A percentile compares a stretch with the other conserved stretches of the same genome.
Conservation (phyloP, 257 asterid species). For the Petunia axillaris region DNA sequence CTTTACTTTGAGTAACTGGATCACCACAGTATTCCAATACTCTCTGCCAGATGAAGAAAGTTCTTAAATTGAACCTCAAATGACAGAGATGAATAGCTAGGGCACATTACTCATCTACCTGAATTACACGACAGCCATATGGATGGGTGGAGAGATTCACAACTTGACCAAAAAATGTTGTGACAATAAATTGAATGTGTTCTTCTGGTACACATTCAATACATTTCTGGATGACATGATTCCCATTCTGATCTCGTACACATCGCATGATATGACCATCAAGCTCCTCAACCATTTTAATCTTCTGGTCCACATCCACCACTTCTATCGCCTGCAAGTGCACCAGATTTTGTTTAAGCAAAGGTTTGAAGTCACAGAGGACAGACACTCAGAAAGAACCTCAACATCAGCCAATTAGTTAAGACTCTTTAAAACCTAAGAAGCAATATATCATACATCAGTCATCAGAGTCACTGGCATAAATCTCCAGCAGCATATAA, state of each 20-base stretch:
- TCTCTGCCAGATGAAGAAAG: conserved; percentile 46
- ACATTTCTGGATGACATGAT: conserved; percentile 79
- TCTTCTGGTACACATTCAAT: conserved; percentile 63
- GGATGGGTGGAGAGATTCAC: conserved; percentile 77
- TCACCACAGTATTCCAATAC: conserved; percentile 65
- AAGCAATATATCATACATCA: not conserved
- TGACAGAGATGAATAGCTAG: conserved; percentile 8
- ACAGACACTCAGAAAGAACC: conserved; percentile 18
- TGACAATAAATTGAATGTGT: conserved; percentile 51
- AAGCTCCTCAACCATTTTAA: conserved; percentile 89
- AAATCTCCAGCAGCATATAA: conserved; percentile 9
- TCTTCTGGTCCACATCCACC: conserved; percentile 86
- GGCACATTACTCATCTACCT: conserved; percentile 44
- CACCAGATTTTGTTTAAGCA: not conserved
- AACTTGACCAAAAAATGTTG: conserved; percentile 67
- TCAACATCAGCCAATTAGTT: not conserved
- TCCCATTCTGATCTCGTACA: conserved; percentile 98
- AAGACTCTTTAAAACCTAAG: not conserved
- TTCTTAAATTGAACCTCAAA: conserved; percentile 16
- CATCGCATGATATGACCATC: conserved; percentile 95
- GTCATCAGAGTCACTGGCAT: not conserved
- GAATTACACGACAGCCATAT: conserved; percentile 76
- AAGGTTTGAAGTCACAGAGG: not conserved
- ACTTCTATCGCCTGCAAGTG: conserved; percentile 88
- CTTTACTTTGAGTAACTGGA: conserved; percentile 52